Conservation (phyloP, 768 basidiomycete genomes). For the Auriscalpium microsporum region DNA sequence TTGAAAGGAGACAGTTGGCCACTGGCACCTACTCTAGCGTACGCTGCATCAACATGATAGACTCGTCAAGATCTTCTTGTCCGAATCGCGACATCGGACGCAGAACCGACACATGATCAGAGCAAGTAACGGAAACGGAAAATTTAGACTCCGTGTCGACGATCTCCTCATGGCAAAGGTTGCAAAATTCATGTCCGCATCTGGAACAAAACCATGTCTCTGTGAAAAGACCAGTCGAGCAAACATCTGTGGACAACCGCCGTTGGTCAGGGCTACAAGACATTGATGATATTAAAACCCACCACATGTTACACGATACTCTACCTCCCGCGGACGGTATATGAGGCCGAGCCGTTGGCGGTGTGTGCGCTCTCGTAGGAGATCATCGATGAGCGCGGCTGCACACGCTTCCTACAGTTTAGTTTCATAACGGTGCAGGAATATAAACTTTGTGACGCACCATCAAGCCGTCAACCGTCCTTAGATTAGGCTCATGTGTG, state of each 20-base stretch:
- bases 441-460: no score
- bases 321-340: no score
- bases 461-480: no score
- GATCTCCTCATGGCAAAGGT: background rate
- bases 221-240: background rate
- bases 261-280: no score
- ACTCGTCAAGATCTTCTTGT: background rate
- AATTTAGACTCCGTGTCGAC: background rate
- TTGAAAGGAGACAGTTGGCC: background rate
- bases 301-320: no score
- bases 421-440: no score
- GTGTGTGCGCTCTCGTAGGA: no score
- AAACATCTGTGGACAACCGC: background rate
- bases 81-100: constrained; percentile 16
- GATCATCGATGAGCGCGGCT: no score
- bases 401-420: no score
- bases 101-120: background rate
- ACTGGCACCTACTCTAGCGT: background rate
- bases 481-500: no score
- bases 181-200: background rate
- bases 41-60: background rate
- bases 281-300: no score
- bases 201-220: background rate
- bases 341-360: no score
- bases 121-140: background rate